Percentiles rank a stretch among this genome's conserved stretches.
Evolutionary conservation across 768 basidiomycete genomes (phyloP).

Genomic region (Mycena sanguinolenta): DNA sequence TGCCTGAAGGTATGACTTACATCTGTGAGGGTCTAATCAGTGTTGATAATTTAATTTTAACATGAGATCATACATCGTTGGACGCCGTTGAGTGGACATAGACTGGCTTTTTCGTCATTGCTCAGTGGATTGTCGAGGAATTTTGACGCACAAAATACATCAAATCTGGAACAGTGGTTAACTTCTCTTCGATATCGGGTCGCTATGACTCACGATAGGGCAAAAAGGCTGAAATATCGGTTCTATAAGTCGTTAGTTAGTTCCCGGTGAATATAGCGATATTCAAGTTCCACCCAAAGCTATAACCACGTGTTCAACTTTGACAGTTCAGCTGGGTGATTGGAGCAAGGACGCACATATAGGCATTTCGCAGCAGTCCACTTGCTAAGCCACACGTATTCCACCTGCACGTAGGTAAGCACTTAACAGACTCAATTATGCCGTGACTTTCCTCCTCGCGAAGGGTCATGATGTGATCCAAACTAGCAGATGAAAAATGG

Average conservation of each 20-base stretch:
- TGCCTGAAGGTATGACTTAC: background rate
- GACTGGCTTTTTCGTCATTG: background rate
- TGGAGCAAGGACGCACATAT: background rate
- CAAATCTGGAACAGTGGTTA: background rate
- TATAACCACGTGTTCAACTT: background rate
- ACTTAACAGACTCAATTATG: background rate
- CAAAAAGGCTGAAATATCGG: background rate
- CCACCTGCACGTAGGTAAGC: background rate
- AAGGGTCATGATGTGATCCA: background rate
- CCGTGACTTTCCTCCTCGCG: background rate
- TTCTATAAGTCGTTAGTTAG: background rate
- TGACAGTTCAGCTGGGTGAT: background rate
- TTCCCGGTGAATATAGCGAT: background rate
- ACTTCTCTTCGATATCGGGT: background rate
- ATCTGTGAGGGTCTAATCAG: background rate
- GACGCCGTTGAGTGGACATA: background rate
- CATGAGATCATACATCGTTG: background rate
- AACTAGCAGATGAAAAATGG: background rate
- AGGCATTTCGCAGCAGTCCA: background rate
- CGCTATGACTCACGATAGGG: background rate
- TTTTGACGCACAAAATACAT: background rate
- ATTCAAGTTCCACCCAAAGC: background rate
- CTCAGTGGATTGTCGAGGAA: background rate
- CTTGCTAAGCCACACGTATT: slow-evolving; percentile 3
- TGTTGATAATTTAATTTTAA: background rate